Base-by-base conservation (phyloP, 768 basidiomycete species). In the Strobilomyces echinocephalus region DNA sequence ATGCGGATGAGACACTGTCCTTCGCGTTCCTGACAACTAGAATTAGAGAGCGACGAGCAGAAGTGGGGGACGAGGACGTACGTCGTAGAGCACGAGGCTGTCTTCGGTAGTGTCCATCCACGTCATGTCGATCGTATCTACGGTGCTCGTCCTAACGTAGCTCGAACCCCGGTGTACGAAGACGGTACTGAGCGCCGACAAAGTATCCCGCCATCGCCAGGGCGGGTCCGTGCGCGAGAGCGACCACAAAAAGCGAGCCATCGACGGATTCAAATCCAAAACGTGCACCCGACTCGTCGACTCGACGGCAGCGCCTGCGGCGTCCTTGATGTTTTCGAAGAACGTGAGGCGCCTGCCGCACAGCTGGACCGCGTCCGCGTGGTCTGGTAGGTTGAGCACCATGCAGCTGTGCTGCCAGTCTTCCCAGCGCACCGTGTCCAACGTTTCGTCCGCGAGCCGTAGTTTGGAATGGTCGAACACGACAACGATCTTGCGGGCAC, bases 41-140 rank as follows among this genome's bases (percentile, higher is more conserved):
- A 15, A 16, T 62, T 12, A 63, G 51, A 28, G 20, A 51, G 11
- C 4, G 8, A 31, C 15, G 7, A 30, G 39, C 0, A 9, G 16
- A 34, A 30, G 35, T n/a, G 48, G 48, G 28, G 18, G 20, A 24
- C 4, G 18, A 36, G 42, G 35, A 70, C 79, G 43, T 64, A 82
- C 83, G 57, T 82, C 64, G 55, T 83, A 74, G 49, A 85, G 62
- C 49, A 83, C 68, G 18, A 84, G 73, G 51, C 83, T 82, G 56
- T 85, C 83, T 63, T 84, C 83, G 11, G 80, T 84, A 38, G 76
- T 75, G 38, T 74, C 71, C 51, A 83, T 69, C 64, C 75, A 77
- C 34, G 81, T 77, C 49, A 84, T 73, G 34, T 66, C 69, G 46
- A 74, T 68, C 9, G 74, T 70, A 53, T 77, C 73, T 3, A 78